phyloP scores from a whole-genome alignment of 371 early-diverging fungal species.

The Nosema muscidifuracis region DNA sequence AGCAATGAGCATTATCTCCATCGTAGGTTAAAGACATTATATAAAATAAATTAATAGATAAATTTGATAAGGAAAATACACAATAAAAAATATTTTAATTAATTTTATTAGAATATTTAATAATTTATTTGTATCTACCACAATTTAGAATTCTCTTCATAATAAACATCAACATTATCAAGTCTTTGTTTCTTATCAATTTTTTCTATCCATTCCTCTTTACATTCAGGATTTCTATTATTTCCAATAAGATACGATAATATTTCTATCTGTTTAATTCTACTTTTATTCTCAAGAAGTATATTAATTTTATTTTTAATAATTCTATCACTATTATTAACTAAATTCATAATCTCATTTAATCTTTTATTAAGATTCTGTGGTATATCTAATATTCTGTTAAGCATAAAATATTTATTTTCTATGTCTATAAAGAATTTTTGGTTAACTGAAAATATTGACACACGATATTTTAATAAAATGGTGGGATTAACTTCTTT shows the following conservation, averaged over 20 bases:
- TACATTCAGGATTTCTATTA: slow-evolving; percentile 13
- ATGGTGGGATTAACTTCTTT: slow-evolving; percentile 13
- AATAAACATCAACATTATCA: slow-evolving; percentile 28
- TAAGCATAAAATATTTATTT: slow-evolving; percentile 41
- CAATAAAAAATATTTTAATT: too few species aligned
- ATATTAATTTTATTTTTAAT: slow-evolving; percentile 16
- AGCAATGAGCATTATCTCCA: too few species aligned
- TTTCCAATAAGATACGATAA: slow-evolving; percentile 31
- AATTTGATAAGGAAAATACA: too few species aligned
- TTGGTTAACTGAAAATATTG: slow-evolving; percentile 22
- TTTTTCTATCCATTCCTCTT: slow-evolving; percentile 3
- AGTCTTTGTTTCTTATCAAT: slow-evolving; percentile 13
- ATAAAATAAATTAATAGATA: too few species aligned
- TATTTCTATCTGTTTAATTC: slow-evolving; percentile 20
- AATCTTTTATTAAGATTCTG: slow-evolving; percentile 30
- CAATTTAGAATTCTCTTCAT: too few species aligned
- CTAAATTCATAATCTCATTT: slow-evolving; percentile 16
- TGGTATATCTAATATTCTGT: slow-evolving; percentile 37
- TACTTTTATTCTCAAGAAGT: slow-evolving; percentile 15
- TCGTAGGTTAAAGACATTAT: too few species aligned
- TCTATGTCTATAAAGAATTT: neutral
- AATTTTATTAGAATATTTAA: too few species aligned
- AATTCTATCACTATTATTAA: neutral
- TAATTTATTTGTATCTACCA: too few species aligned
- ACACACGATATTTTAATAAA: slow-evolving; percentile 28